Conservation (phyloP, 2,329 filamentous ascomycete species). For the Fusarium sp. region DNA sequence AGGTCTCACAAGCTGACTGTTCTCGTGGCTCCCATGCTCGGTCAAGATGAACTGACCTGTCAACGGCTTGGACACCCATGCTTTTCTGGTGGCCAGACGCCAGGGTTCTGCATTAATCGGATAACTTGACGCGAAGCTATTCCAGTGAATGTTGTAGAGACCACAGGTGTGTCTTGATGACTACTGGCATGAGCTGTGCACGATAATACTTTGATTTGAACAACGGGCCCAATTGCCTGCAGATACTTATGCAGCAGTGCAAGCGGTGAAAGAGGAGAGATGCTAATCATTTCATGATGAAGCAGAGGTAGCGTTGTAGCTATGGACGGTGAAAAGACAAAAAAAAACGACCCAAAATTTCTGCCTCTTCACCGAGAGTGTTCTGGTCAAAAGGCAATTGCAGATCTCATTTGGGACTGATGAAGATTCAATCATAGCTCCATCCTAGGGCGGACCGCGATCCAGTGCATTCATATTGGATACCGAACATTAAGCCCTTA, state of each 20-base stretch:
- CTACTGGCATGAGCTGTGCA: slow-evolving; percentile 18
- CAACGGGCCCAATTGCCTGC: slow-evolving; percentile 29
- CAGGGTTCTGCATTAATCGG: slow-evolving; percentile 32
- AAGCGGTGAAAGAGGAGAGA: slow-evolving; percentile 38
- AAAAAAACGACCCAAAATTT: neutral
- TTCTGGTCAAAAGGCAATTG: slow-evolving; percentile 8
- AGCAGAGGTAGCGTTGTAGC: slow-evolving; percentile 8
- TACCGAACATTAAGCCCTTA: slow-evolving; percentile 12
- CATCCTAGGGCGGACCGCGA: slow-evolving; percentile 23
- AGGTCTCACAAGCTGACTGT: slow-evolving; percentile 33
- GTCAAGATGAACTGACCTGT: slow-evolving; percentile 35
- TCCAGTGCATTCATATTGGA: slow-evolving; percentile 17
- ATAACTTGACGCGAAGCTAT: slow-evolving; percentile 14
- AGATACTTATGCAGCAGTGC: slow-evolving; percentile 35
- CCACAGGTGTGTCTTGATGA: slow-evolving; percentile 33
- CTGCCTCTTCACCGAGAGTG: slow-evolving; percentile 4
- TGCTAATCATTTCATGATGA: slow-evolving; percentile 19
- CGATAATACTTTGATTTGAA: slow-evolving; percentile 18
- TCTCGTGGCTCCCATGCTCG: slow-evolving; percentile 43
- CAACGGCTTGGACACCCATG: slow-evolving; percentile 34
- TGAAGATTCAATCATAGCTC: slow-evolving; percentile 21
- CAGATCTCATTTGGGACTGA: slow-evolving; percentile 24
- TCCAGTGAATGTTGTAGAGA: slow-evolving; percentile 14
- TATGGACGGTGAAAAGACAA: neutral
- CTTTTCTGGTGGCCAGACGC: slow-evolving; percentile 21